Percentiles rank a stretch among this genome's conserved stretches.
Evolutionary conservation across 345 rosid species (phyloP).

Genomic region (Rhodamnia argentea): DNA sequence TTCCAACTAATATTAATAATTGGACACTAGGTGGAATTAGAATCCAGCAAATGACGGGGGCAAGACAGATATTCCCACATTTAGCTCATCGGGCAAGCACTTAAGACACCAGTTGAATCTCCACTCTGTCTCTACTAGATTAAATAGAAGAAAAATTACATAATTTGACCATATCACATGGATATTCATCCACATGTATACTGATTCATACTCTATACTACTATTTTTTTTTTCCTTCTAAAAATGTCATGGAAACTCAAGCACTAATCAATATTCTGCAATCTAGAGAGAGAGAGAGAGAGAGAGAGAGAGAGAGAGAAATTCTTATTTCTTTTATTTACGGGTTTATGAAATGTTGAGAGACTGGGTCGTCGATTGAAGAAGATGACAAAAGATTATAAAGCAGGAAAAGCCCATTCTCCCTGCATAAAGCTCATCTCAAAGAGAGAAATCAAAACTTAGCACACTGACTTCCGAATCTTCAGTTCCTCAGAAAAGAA

Average conservation of each 20-base stretch:
- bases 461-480: conserved; percentile 29
- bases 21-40: not conserved
- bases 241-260: not conserved
- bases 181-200: not conserved
- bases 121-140: not conserved
- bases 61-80: not conserved
- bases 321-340: not conserved
- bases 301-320: no score
- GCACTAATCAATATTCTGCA: not conserved
- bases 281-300: not conserved
- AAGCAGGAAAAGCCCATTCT: conserved; percentile 31
- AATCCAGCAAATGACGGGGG: not conserved
- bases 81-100: not conserved
- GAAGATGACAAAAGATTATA: conserved; percentile 10
- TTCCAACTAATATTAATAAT: not conserved
- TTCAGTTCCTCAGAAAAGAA: conserved; percentile 15
- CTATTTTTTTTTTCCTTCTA: not conserved
- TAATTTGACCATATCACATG: not conserved
- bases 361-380: conserved; percentile 6
- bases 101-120: not conserved
- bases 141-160: not conserved
- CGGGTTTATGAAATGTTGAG: not conserved
- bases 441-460: not conserved
- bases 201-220: not conserved
- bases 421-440: conserved; percentile 23